Evolutionary conservation across 371 early-diverging fungal species (phyloP).

Genomic region (Rhizopus sp.): DNA sequence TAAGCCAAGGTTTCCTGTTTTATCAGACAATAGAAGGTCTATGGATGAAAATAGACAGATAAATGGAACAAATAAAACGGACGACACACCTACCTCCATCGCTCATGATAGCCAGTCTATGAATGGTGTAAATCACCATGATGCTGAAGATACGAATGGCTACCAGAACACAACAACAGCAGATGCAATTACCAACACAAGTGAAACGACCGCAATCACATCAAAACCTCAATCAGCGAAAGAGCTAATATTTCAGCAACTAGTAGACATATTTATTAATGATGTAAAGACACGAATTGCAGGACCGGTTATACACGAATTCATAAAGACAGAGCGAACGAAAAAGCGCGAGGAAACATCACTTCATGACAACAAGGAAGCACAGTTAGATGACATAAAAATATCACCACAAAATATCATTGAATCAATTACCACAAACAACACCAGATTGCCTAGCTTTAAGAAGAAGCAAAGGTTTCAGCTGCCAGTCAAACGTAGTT

Average conservation of each 20-base stretch:
- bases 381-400: constrained; percentile 6
- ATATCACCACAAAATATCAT: constrained; percentile 11
- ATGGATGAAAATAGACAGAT: neutral
- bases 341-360: constrained; percentile 20
- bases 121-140: neutral
- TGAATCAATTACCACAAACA: constrained; percentile 21
- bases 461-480: constrained; percentile 31
- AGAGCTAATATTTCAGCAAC: constrained; percentile 48
- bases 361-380: constrained; percentile 9
- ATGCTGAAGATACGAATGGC: neutral
- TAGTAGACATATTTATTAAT: constrained; percentile 61
- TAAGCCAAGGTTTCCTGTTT: constrained; percentile 35
- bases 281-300: constrained; percentile 61
- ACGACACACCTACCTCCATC: constrained; percentile 1
- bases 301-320: constrained; percentile 57
- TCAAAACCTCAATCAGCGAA: constrained; percentile 34
- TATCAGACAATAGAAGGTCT: neutral
- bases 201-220: neutral
- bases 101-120: neutral
- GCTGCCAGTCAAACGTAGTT: constrained; percentile 5
- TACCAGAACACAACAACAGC: neutral
- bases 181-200: neutral
- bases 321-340: constrained; percentile 39
- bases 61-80: neutral
- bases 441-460: constrained; percentile 38